phyloP scores from a whole-genome alignment of 2,329 filamentous ascomycete genomes.

The Gremmenia infestans region DNA sequence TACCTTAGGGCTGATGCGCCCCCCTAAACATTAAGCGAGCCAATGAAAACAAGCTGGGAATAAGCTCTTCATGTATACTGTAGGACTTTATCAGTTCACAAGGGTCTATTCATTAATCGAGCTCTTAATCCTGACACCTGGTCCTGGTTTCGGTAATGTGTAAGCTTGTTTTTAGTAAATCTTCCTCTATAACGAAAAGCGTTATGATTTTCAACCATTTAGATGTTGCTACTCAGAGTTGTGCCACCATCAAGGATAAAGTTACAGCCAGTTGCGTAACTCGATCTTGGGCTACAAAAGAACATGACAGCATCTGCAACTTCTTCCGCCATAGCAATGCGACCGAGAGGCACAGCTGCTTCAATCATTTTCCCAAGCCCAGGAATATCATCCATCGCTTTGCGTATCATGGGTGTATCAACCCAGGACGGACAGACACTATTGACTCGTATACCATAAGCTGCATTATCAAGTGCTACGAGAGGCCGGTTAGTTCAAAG shows the following conservation, averaged over 20 bases:
- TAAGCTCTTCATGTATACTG: no score
- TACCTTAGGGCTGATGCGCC: no score
- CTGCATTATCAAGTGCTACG: constrained; percentile 11
- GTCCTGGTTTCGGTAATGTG: no score
- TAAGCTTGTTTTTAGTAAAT: no score
- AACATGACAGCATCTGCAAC: constrained; percentile 10
- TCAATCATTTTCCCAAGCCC: constrained; percentile 2
- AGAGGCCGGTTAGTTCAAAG: not conserved
- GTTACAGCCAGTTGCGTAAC: constrained; percentile 6
- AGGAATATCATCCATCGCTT: constrained; percentile 1
- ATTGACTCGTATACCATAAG: constrained; percentile 12
- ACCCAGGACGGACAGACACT: constrained; percentile 13
- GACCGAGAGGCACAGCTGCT: constrained; percentile 5
- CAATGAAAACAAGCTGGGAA: no score
- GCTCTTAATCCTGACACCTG: no score
- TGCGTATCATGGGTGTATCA: constrained; percentile 10
- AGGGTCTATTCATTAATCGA: no score
- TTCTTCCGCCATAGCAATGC: constrained; percentile 8
- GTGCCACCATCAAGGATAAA: constrained; percentile 10
- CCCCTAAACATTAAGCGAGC: no score
- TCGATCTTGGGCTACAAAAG: constrained; percentile 5
- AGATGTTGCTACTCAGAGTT: constrained; percentile 1
- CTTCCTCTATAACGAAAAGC: not conserved
- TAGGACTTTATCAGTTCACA: no score
- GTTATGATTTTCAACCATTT: not conserved